phyloP scores from a whole-genome alignment of 148 eudicot genomes.

The Amaranthus cruentus region DNA sequence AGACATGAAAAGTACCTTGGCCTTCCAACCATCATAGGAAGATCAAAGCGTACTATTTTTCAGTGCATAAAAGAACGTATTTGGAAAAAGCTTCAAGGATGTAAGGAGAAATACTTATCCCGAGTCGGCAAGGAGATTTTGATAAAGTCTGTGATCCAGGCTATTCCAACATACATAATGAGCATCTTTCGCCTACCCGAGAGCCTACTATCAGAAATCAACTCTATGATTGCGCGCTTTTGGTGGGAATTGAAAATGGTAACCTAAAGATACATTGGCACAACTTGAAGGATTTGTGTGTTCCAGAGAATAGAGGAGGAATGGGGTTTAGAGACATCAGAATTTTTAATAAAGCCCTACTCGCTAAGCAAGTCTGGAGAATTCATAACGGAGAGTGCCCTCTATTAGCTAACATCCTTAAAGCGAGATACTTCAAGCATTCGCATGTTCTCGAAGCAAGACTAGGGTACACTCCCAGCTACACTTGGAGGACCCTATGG shows the following conservation, averaged over 20 bases:
- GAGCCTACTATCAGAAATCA: background rate
- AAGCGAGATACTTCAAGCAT: background rate
- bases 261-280: background rate
- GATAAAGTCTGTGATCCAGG: background rate
- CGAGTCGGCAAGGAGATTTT: background rate
- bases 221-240: background rate
- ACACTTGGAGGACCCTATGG: background rate
- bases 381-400: background rate
- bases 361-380: background rate
- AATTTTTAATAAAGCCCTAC: background rate
- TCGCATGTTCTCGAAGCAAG: background rate
- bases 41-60: background rate
- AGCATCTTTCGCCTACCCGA: background rate
- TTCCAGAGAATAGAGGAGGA: background rate
- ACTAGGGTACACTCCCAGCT: background rate
- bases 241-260: background rate
- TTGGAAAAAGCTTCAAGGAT: background rate
- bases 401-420: background rate
- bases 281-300: background rate
- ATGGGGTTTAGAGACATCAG: background rate
- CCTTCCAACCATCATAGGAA: background rate
- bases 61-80: background rate
- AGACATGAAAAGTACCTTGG: background rate
- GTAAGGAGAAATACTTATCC: background rate
- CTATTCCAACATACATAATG: background rate